A percentile compares a stretch with the other conserved stretches of the same genome.
Conservation (phyloP, 1,284 basidiomycete genomes). For the Sporisorium exsertum region DNA sequence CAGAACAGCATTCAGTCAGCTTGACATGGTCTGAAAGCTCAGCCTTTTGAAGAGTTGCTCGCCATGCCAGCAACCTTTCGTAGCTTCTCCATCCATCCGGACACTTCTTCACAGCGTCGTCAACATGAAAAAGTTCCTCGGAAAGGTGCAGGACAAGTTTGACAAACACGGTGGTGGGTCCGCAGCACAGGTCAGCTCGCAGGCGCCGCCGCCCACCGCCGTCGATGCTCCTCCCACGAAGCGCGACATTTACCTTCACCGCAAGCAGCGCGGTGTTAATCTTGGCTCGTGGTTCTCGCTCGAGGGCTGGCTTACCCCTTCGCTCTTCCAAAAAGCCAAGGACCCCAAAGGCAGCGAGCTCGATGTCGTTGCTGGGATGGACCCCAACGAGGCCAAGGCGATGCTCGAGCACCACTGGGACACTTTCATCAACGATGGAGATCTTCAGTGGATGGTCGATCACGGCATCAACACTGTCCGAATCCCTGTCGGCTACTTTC, state of each 20-base stretch:
- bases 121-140: slow-evolving; percentile 48
- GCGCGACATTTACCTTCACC: slow-evolving; percentile 75
- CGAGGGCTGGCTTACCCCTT: slow-evolving; percentile 69
- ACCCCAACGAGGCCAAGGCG: slow-evolving; percentile 72
- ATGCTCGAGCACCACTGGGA: slow-evolving; percentile 85
- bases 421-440: slow-evolving; percentile 69
- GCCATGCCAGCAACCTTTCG: neutral
- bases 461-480: slow-evolving; percentile 84
- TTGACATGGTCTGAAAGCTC: neutral
- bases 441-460: slow-evolving; percentile 76
- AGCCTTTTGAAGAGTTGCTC: neutral
- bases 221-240: slow-evolving; percentile 33
- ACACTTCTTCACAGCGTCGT: neutral
- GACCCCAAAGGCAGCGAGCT: slow-evolving; percentile 69
- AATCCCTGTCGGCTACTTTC: slow-evolving; percentile 77
- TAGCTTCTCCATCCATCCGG: neutral
- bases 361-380: slow-evolving; percentile 77
- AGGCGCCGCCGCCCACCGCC: slow-evolving; percentile 36
- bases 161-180: slow-evolving; percentile 9
- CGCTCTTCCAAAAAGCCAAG: slow-evolving; percentile 55
- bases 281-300: slow-evolving; percentile 74
- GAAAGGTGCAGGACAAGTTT: slow-evolving; percentile 45
- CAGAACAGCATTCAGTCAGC: neutral
- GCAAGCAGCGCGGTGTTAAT: slow-evolving; percentile 85
- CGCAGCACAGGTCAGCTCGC: slow-evolving; percentile 9